These are phyloP conservation scores for Saturnispora dispora DNA, from an alignment of 805 yeast genomes.

Conservation along the genomic window DNA sequence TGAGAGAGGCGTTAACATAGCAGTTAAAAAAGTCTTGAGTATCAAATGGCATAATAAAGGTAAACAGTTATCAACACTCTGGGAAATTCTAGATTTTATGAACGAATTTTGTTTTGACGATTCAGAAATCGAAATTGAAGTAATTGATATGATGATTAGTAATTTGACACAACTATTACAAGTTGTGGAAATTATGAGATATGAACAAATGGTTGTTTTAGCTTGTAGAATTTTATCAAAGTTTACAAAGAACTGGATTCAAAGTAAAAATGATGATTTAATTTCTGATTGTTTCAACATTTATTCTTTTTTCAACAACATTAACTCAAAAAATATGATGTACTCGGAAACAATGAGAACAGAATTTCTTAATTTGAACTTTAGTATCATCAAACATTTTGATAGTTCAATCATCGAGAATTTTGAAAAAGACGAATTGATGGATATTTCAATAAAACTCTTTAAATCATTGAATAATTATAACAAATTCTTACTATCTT, in stretches of 20 bases:
- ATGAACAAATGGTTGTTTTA: slow-evolving; percentile 31
- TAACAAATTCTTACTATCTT: not conserved
- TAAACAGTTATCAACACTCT: slow-evolving; percentile 11
- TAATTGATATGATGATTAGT: slow-evolving; percentile 11
- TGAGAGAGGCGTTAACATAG: not conserved
- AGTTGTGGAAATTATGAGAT: slow-evolving; percentile 26
- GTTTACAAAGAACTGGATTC: slow-evolving; percentile 26
- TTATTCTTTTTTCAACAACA: slow-evolving; percentile 33
- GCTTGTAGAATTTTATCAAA: slow-evolving; percentile 26
- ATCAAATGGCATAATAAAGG: slow-evolving; percentile 6
- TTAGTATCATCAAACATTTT: slow-evolving; percentile 6
- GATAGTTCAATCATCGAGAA: not conserved
- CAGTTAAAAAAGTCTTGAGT: slow-evolving; percentile 8
- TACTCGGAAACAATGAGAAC: slow-evolving; percentile 29
- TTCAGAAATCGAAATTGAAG: not conserved
- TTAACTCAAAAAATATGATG: slow-evolving; percentile 34
- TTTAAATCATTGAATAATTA: slow-evolving; percentile 2
- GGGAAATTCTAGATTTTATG: slow-evolving; percentile 12
- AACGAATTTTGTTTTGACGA: not conserved
- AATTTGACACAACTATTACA: slow-evolving; percentile 14
- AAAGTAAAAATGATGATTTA: slow-evolving; percentile 18
- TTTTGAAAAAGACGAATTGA: not conserved
- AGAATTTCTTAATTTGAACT: slow-evolving; percentile 26
- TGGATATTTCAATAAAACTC: not conserved
- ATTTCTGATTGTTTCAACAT: slow-evolving; percentile 40